Evolutionary conservation across 345 rosid species (phyloP).

Genomic region (sweet orange (Citrus sinensis)): DNA sequence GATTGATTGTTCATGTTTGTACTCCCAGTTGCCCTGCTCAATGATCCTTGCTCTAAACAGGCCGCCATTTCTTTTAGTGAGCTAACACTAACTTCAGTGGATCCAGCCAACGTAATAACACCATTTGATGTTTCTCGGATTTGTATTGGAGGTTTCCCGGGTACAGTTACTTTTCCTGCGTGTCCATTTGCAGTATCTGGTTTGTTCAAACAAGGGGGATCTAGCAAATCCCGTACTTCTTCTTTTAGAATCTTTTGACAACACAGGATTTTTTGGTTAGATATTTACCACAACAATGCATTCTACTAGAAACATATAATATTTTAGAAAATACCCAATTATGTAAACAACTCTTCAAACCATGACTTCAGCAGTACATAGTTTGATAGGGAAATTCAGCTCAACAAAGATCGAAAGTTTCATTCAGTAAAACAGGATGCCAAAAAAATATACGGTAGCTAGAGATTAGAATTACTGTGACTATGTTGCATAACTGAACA

Average conservation of each 20-base stretch:
- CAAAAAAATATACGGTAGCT: background rate
- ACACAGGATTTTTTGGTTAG: conserved; percentile 22
- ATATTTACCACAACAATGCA: conserved; percentile 4
- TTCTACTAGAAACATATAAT: background rate
- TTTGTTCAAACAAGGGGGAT: conserved; percentile 53
- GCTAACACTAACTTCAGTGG: conserved; percentile 84
- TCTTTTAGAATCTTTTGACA: conserved; percentile 89
- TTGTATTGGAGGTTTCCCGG: conserved; percentile 93
- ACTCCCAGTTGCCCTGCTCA: conserved; percentile 95
- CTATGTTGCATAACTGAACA: no score
- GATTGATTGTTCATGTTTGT: conserved; percentile 99
- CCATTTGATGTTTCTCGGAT: conserved; percentile 97
- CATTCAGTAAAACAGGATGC: background rate
- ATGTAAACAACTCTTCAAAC: background rate
- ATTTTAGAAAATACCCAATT: conserved; percentile 5
- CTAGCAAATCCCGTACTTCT: conserved; percentile 95
- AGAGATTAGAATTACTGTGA: background rate
- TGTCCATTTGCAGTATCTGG: conserved; percentile 56
- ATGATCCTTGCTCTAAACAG: conserved; percentile 92
- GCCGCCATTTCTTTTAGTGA: conserved; percentile 89
- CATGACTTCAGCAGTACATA: background rate
- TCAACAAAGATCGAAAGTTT: background rate
- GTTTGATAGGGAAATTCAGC: background rate
- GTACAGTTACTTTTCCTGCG: conserved; percentile 53
- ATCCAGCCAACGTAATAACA: conserved; percentile 94